A percentile compares a stretch with the other conserved stretches of the same genome.
These are phyloP conservation scores for Nicotiana otophora DNA, from an alignment of 257 asterid species.

Conservation along the genomic window DNA sequence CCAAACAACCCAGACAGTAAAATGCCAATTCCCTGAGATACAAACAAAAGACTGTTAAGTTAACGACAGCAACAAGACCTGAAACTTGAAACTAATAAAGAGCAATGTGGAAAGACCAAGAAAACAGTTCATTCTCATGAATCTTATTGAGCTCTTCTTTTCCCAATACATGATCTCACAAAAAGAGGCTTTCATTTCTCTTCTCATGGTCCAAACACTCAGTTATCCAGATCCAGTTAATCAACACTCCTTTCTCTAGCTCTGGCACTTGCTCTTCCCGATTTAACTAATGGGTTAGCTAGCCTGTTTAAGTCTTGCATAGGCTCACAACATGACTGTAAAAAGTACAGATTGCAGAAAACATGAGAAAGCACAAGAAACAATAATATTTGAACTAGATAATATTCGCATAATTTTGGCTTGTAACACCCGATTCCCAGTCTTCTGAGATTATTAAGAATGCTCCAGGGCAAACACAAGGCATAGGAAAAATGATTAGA, in stretches of 20 bases:
- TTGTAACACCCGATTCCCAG: neutral
- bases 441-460: neutral
- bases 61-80: neutral
- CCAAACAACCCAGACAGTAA: conserved; percentile 75
- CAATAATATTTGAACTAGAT: neutral
- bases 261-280: neutral
- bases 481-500: neutral
- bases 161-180: neutral
- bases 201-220: neutral
- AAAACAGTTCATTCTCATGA: neutral
- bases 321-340: neutral
- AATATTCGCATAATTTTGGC: neutral
- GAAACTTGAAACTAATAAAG: neutral
- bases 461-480: neutral
- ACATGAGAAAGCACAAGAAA: neutral
- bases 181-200: neutral
- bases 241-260: neutral
- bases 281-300: neutral
- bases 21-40: conserved; percentile 75
- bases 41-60: neutral
- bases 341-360: neutral
- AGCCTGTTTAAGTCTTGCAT: neutral
- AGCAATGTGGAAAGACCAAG: neutral
- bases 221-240: neutral
- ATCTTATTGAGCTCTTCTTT: neutral